Evolutionary conservation across 306 rosid genomes (phyloP), one percentile per base, ranked within the genome.

Genomic region (Boehmeria nivea): DNA sequence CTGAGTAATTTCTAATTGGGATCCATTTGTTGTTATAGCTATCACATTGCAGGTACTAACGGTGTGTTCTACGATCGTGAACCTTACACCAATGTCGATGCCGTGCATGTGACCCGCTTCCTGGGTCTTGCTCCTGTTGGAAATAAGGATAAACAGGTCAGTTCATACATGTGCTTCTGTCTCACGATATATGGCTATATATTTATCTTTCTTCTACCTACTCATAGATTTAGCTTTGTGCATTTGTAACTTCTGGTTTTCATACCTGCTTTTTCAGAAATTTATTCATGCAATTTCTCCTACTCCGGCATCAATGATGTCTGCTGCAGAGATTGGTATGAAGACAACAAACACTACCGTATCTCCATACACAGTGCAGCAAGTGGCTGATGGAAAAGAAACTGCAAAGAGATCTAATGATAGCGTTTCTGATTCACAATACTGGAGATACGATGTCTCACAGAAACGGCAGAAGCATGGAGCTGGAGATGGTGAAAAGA

Each of bases 211-310:
- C 2, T 18, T 3, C 10, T 10, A 12, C 12, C 6, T 19, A 11
- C 13, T 6, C 37, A 51, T 54, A 46, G 42, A 63, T 56, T 54
- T 61, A 16, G 55, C 56, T 63, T 65, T 69, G 38, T 8, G 51
- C 60, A 47, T 51, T 54, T 16, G 33, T 78, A 62, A 52, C 69
- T 54, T 51, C 37, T n/a, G 56, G 38, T 23, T 66, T 27, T 33
- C 37, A 25, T 58, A 33, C 44, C 44, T 78, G 15, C 40, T 68
- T 63, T 72, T 66, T 43, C 96, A 87, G 99, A 91, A 91, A 75
- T 91, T 91, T 83, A 81, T 91, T 75, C 96, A 84, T 75, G 99
- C 99, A 38, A 37, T 91, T 70, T 84, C 99, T 74, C 99, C 99
- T 7, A 79, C 82, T 44, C 99, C 96, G 46, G 88, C 96, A 44